Evolutionary conservation across 2,329 filamentous ascomycete genomes (phyloP).

Genomic region (Colletotrichum liaoningense): DNA sequence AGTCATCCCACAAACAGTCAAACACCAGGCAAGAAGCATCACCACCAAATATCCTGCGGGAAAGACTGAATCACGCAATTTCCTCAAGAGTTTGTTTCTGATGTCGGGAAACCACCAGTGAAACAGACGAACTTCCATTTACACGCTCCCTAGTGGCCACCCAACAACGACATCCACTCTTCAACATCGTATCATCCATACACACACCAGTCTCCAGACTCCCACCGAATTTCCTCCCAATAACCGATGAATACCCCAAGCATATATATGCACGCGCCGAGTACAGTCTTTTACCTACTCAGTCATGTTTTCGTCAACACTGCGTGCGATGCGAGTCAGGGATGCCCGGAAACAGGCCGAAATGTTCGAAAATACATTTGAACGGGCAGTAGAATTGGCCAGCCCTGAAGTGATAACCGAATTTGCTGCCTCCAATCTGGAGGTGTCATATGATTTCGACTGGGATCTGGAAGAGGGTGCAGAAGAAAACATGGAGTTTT

Average conservation of each 20-base stretch:
- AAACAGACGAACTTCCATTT: neutral
- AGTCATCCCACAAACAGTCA: neutral
- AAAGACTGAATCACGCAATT: neutral
- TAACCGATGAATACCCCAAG: neutral
- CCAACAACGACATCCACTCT: neutral
- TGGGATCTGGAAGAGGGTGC: neutral
- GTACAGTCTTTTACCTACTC: neutral
- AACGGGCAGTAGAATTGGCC: neutral
- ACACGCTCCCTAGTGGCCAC: neutral
- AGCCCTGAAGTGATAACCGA: constrained; percentile 45
- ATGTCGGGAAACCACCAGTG: neutral
- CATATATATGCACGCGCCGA: neutral
- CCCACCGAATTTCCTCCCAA: neutral
- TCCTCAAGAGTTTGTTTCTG: neutral
- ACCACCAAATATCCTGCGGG: neutral
- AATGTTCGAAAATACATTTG: neutral
- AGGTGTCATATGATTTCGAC: neutral
- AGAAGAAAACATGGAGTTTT: too few species aligned
- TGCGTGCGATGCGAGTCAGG: neutral
- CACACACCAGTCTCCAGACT: neutral
- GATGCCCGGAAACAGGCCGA: neutral
- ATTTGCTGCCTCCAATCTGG: neutral
- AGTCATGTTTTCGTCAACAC: neutral
- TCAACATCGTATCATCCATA: neutral
- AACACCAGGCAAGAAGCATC: neutral